Percentiles rank a stretch among this genome's conserved stretches.
Evolutionary conservation across 257 asterid species (phyloP).

Genomic region (Gentiana macrophylla): DNA sequence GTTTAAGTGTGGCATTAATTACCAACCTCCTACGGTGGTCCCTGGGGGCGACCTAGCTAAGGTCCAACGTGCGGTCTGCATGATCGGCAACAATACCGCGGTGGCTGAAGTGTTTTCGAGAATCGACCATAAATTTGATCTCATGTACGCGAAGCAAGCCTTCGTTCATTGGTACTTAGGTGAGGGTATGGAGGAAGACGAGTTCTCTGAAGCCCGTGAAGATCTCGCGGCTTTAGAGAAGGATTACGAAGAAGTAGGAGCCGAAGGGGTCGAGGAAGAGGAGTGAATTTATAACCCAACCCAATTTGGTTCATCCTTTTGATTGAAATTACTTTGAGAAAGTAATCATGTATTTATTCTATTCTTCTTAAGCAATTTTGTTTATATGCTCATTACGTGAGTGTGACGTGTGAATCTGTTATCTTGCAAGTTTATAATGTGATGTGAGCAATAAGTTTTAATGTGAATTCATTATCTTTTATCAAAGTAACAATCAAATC

Average conservation of each 20-base stretch:
- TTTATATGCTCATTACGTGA: no score
- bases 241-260: conserved; percentile 16
- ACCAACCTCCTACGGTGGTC: conserved; percentile 15
- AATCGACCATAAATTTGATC: conserved; percentile 13
- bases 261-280: conserved; percentile 9
- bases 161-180: conserved; percentile 13
- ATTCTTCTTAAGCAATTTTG: no score
- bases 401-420: no score
- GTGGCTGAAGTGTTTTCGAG: conserved; percentile 14
- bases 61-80: conserved; percentile 16
- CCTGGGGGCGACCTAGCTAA: conserved; percentile 15
- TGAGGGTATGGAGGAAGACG: conserved; percentile 17
- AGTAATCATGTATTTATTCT: no score
- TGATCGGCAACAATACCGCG: conserved; percentile 13
- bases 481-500: no score
- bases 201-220: conserved; percentile 15
- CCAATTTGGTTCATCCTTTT: no score
- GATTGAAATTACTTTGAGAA: no score
- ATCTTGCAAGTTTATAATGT: no score
- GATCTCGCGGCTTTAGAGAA: conserved; percentile 13
- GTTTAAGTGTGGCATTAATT: conserved; percentile 15
- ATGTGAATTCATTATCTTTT: no score
- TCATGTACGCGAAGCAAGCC: conserved; percentile 13
- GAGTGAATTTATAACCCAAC: neutral
- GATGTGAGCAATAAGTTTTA: no score